phyloP scores from a whole-genome alignment of 768 basidiomycete genomes.

The Amanita phalloides region DNA sequence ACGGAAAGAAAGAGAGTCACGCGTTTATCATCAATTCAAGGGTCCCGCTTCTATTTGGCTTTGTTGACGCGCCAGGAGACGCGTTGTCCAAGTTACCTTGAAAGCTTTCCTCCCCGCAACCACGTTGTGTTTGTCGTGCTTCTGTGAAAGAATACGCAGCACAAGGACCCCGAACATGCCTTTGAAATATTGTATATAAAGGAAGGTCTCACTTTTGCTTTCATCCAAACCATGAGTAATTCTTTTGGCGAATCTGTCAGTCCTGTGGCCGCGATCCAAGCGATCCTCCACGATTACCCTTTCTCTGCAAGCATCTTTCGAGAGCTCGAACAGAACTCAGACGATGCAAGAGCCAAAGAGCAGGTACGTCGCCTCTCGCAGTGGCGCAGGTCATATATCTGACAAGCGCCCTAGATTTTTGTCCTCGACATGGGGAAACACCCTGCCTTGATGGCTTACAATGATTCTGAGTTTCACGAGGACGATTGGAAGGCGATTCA shows the following conservation, averaged over 20 bases:
- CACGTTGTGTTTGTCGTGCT: too few relatives aligned
- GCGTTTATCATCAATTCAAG: conserved; percentile 21
- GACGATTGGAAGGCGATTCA: conserved; percentile 34
- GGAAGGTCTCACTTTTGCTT: too few relatives aligned
- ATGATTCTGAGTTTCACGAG: conserved; percentile 29
- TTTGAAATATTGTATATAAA: neutral
- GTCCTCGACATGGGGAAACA: conserved; percentile 29
- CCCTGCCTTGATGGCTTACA: conserved; percentile 36
- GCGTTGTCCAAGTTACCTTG: neutral
- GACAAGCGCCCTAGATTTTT: conserved; percentile 22
- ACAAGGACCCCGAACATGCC: too few relatives aligned
- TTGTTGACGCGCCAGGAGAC: conserved; percentile 24
- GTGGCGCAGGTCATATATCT: neutral
- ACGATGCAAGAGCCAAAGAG: conserved; percentile 34
- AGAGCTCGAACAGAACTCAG: conserved; percentile 38
- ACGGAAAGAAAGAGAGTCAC: conserved; percentile 18
- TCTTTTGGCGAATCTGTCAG: conserved; percentile 12
- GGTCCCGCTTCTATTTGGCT: conserved; percentile 26
- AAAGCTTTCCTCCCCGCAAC: too few relatives aligned
- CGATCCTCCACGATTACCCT: conserved; percentile 32
- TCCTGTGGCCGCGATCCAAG: conserved; percentile 13
- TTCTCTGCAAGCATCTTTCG: conserved; percentile 32
- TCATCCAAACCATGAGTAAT: neutral
- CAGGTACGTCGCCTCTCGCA: conserved; percentile 19
- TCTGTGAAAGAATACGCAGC: too few relatives aligned